Evolutionary conservation across 1,139 yeast genomes (phyloP).

Genomic region (Lodderomyces margitis): DNA sequence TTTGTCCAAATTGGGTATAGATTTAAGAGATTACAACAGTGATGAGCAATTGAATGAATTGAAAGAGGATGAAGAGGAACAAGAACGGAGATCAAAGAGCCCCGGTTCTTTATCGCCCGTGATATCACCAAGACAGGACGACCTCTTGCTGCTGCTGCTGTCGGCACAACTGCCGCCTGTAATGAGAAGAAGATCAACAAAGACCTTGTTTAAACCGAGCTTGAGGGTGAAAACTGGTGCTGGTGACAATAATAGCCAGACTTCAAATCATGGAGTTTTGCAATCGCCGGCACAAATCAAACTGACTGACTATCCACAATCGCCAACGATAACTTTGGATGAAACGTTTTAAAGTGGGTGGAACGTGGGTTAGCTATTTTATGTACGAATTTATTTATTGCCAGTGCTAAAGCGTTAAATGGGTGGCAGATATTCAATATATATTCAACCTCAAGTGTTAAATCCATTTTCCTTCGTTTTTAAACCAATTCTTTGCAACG

Average conservation of each 20-base stretch:
- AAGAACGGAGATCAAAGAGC: conserved; percentile 3
- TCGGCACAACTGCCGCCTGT: neutral
- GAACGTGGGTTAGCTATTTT: neutral
- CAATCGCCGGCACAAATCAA: conserved; percentile 2
- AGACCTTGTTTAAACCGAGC: conserved; percentile 37
- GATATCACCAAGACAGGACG: conserved; percentile 6
- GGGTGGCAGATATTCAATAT: no score
- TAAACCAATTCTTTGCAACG: no score
- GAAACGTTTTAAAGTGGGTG: conserved; percentile 23
- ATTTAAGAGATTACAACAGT: conserved; percentile 24
- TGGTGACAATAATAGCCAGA: neutral
- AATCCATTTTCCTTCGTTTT: no score
- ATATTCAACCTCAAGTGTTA: no score
- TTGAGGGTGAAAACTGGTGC: conserved; percentile 15
- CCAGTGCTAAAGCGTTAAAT: neutral
- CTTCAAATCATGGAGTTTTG: neutral
- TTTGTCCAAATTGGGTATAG: conserved; percentile 32
- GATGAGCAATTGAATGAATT: conserved; percentile 24
- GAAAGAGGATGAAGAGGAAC: conserved; percentile 13
- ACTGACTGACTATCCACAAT: conserved; percentile 19
- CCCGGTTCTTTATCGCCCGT: conserved; percentile 3
- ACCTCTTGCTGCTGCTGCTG: neutral
- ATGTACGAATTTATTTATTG: neutral
- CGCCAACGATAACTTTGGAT: conserved; percentile 45
- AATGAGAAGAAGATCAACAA: conserved; percentile 28